Conservation (phyloP, 2,329 filamentous ascomycete species). For the Neopestalotiopsis rosae region DNA sequence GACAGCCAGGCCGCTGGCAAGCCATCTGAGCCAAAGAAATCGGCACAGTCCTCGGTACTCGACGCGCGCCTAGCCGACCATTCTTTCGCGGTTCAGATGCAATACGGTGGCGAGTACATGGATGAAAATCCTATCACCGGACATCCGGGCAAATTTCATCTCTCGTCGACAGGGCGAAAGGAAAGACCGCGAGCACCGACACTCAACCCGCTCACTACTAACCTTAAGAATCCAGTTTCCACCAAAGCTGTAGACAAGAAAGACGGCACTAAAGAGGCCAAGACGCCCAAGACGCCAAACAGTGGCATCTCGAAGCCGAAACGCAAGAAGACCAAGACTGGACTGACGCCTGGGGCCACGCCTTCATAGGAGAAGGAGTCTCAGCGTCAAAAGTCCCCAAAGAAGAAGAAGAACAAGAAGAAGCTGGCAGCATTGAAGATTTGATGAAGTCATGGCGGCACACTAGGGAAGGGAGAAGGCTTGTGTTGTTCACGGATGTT, state of each 20-base stretch:
- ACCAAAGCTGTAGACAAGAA: slow-evolving; percentile 29
- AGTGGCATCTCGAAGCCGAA: slow-evolving; percentile 39
- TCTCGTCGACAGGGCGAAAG: slow-evolving; percentile 65
- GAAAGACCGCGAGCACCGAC: slow-evolving; percentile 35
- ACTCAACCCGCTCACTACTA: slow-evolving; percentile 31
- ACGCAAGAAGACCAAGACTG: slow-evolving; percentile 42
- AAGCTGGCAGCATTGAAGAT: not conserved
- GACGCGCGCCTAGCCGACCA: slow-evolving; percentile 57
- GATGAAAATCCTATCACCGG: slow-evolving; percentile 73
- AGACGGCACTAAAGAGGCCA: slow-evolving; percentile 34
- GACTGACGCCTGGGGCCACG: slow-evolving; percentile 29
- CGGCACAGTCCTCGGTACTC: slow-evolving; percentile 24
- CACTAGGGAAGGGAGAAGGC: too few relatives aligned
- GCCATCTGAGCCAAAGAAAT: slow-evolving; percentile 18
- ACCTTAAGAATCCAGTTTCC: slow-evolving; percentile 26
- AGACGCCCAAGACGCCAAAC: slow-evolving; percentile 41
- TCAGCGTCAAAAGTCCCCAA: not conserved
- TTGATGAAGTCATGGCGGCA: not conserved
- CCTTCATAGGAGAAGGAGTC: slow-evolving; percentile 26
- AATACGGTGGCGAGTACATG: slow-evolving; percentile 68
- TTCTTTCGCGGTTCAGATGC: slow-evolving; percentile 61
- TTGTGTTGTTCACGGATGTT: not conserved
- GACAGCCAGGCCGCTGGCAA: slow-evolving; percentile 26
- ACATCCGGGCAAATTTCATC: slow-evolving; percentile 68
- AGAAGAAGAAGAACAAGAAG: not conserved